Percentiles rank a stretch among this genome's conserved stretches.
These are phyloP conservation scores for Arthroderma sp. DNA, from an alignment of 2,329 filamentous ascomycete genomes.

Conservation along the genomic window DNA sequence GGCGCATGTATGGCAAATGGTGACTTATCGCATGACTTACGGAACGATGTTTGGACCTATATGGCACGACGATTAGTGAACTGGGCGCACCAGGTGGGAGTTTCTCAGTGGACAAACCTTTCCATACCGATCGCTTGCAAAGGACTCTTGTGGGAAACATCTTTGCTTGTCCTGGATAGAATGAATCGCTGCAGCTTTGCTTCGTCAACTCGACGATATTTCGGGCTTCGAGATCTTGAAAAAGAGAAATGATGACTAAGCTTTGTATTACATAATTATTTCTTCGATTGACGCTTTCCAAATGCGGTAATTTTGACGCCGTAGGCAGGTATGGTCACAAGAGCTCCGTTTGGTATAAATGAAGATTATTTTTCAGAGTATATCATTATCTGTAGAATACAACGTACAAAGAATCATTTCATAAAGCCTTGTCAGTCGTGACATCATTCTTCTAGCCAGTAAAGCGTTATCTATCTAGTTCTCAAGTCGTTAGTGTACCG, in stretches of 20 bases:
- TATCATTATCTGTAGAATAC: too few relatives aligned
- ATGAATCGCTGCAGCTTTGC: not conserved
- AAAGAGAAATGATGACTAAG: too few relatives aligned
- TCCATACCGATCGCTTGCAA: slow-evolving; percentile 71
- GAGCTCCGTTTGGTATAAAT: too few relatives aligned
- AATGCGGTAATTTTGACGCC: too few relatives aligned
- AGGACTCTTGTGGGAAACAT: slow-evolving; percentile 60
- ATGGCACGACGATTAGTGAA: slow-evolving; percentile 8
- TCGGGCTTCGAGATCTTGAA: not conserved
- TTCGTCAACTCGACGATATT: not conserved
- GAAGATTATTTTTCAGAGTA: too few relatives aligned
- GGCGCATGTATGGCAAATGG: not conserved
- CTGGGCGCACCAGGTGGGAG: not conserved
- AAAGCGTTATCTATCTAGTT: too few relatives aligned
- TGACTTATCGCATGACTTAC: slow-evolving; percentile 36
- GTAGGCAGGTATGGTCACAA: too few relatives aligned
- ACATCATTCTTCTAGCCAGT: too few relatives aligned
- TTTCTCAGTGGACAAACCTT: slow-evolving; percentile 44
- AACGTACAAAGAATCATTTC: too few relatives aligned
- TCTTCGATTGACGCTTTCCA: not conserved
- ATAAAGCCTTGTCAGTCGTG: too few relatives aligned
- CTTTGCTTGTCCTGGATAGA: slow-evolving; percentile 13
- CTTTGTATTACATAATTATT: too few relatives aligned
- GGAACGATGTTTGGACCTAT: slow-evolving; percentile 57
- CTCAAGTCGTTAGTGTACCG: too few relatives aligned